Percentiles rank a stretch among this genome's conserved stretches.
phyloP scores from a whole-genome alignment of 2,329 filamentous ascomycete genomes.

The Diaporthe helianthi region DNA sequence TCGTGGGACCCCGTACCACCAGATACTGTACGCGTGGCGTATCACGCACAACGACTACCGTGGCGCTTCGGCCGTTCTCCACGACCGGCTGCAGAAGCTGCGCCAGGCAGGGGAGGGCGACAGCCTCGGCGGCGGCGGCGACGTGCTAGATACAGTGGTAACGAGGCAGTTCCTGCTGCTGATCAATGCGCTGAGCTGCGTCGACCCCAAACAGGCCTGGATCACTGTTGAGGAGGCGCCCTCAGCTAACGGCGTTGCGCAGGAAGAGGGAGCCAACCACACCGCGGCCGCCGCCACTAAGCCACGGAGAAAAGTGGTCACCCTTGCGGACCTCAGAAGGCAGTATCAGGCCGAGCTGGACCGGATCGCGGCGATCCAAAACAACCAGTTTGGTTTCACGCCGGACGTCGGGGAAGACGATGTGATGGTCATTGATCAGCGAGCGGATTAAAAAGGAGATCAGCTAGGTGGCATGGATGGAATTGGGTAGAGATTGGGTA shows the following conservation, averaged over 20 bases:
- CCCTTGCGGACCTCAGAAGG: slow-evolving; percentile 82
- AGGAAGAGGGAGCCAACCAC: slow-evolving; percentile 27
- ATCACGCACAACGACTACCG: slow-evolving; percentile 86
- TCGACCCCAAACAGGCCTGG: slow-evolving; percentile 83
- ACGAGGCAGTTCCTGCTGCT: slow-evolving; percentile 85
- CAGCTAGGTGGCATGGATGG: slow-evolving; percentile 15
- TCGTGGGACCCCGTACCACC: slow-evolving; percentile 76
- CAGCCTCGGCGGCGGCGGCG: slow-evolving; percentile 57
- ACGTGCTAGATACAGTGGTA: slow-evolving; percentile 67
- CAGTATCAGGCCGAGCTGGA: slow-evolving; percentile 93
- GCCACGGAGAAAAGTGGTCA: slow-evolving; percentile 77
- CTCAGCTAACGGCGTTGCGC: slow-evolving; percentile 32
- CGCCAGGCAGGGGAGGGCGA: slow-evolving; percentile 66
- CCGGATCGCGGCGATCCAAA: slow-evolving; percentile 84
- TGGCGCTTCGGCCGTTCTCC: slow-evolving; percentile 70
- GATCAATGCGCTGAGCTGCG: slow-evolving; percentile 91
- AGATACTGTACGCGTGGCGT: slow-evolving; percentile 90
- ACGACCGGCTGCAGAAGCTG: slow-evolving; percentile 70
- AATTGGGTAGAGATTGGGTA: slow-evolving; percentile 17
- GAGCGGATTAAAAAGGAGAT: slow-evolving; percentile 46
- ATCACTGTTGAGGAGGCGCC: slow-evolving; percentile 64
- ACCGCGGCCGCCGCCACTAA: slow-evolving; percentile 29
- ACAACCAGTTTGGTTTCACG: slow-evolving; percentile 84
- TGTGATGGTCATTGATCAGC: slow-evolving; percentile 48
- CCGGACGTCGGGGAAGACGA: slow-evolving; percentile 54